Base-by-base conservation (phyloP, 1,284 basidiomycete genomes). In the Sporisorium graminicola region DNA sequence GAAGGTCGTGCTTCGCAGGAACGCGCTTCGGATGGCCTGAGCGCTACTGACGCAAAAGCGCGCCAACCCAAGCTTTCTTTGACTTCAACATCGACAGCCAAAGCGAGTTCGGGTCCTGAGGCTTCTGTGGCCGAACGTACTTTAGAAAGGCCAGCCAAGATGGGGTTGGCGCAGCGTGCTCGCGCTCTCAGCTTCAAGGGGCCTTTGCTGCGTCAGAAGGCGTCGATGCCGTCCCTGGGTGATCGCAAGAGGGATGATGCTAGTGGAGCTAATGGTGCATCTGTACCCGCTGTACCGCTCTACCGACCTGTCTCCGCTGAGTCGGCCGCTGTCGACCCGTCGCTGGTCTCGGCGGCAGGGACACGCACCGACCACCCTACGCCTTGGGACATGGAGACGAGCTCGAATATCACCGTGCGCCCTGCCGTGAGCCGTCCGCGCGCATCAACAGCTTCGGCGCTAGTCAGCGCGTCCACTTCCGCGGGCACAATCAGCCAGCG, bases 401-500 rank as follows among this genome's bases (percentile, higher is more conserved):
- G 49, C 10, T 63, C 57, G 0, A 60, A 20, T 42, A 18, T 56
- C n/a, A 64, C 60, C 2, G 42, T 63, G 9, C 59, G 53, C 1
- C 37, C 61, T 5, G 43, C 49, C 20, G 58, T 52, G 18, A 74
- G 56, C 40, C 72, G 72, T 8, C 73, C 73, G 0, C 55, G 73
- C 1, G 73, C 73, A 29, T 58, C 66, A 4, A 75, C 73, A 10
- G 53, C 72, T 33, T 55, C 60, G 3, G 67, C 65, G 2, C 50
- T 78, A 12, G 71, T 80, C 53, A 73, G 56, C 55, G 43, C 72
- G 3, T 66, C 75, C 1, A 62, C 64, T 2, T 20, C 59, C 0
- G 61, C 56, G 0, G 79, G 79, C 1, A 81, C 79, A 16, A 81
- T 81, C 54, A 73, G 73, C 40, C 77, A 76, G 62, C 67, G 79